phyloP scores from a whole-genome alignment of 768 basidiomycete genomes.

The Panaeolus cyanescens region DNA sequence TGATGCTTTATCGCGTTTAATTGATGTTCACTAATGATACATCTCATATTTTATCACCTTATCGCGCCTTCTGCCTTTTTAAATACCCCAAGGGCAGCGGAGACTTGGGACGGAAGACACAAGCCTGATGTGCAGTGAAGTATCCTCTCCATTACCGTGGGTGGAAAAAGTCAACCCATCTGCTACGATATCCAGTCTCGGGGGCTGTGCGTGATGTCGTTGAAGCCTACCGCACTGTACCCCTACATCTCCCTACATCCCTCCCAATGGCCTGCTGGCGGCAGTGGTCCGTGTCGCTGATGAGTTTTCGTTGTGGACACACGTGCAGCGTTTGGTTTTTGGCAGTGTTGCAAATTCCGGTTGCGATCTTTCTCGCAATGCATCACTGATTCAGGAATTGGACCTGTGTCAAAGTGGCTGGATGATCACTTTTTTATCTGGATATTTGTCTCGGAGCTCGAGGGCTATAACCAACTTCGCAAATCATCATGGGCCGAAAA shows the following conservation, averaged over 20 bases:
- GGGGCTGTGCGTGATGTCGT: constrained; percentile 33
- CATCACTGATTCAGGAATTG: constrained; percentile 18
- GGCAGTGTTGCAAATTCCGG: constrained; percentile 21
- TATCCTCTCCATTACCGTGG: too few relatives aligned
- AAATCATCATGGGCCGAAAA: too few relatives aligned
- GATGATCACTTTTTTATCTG: constrained; percentile 26
- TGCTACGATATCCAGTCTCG: too few relatives aligned
- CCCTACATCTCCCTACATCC: too few relatives aligned
- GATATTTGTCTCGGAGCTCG: constrained; percentile 16
- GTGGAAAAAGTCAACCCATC: too few relatives aligned
- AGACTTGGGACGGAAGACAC: too few relatives aligned
- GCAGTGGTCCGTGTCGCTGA: constrained; percentile 22
- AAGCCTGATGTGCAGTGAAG: too few relatives aligned
- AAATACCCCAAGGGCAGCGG: too few relatives aligned
- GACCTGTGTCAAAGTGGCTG: constrained; percentile 25
- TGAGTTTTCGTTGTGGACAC: constrained; percentile 21
- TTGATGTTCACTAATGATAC: too few relatives aligned
- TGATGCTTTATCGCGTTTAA: too few relatives aligned
- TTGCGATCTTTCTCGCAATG: constrained; percentile 13
- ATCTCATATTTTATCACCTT: too few relatives aligned
- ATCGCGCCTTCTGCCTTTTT: too few relatives aligned
- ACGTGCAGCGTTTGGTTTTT: constrained; percentile 22
- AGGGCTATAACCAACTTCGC: constrained; percentile 21
- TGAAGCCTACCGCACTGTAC: constrained; percentile 35
- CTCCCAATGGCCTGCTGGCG: constrained; percentile 36